phyloP scores from a whole-genome alignment of 441 rosid genomes.

The Francoa sonchifolia region DNA sequence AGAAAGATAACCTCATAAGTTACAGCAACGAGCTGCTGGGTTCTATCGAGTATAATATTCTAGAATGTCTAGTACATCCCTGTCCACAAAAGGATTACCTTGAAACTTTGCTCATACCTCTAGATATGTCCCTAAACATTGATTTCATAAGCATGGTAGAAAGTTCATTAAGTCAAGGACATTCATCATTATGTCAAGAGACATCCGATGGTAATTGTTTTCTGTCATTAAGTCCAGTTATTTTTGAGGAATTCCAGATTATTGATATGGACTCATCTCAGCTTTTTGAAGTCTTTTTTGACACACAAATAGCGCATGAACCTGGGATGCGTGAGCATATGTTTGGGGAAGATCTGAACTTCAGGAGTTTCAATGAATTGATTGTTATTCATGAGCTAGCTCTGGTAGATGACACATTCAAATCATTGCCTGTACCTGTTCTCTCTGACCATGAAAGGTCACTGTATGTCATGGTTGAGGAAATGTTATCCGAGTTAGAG shows the following conservation, averaged over 20 bases:
- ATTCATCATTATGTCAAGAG: constrained; percentile 18
- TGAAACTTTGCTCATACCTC: constrained; percentile 27
- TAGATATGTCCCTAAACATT: constrained; percentile 20
- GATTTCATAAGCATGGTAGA: constrained; percentile 44
- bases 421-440: constrained; percentile 67
- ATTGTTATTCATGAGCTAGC: constrained; percentile 66
- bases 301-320: constrained; percentile 25
- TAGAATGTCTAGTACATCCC: constrained; percentile 35
- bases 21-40: constrained; percentile 34
- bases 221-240: constrained; percentile 17
- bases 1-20: constrained; percentile 18
- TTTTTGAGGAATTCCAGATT: constrained; percentile 51
- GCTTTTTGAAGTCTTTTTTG: constrained; percentile 30
- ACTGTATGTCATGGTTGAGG: constrained; percentile 28
- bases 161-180: constrained; percentile 14
- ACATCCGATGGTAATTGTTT: constrained; percentile 17
- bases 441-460: constrained; percentile 35
- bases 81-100: constrained; percentile 29
- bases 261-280: constrained; percentile 37
- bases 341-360: constrained; percentile 48
- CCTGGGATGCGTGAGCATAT: constrained; percentile 32
- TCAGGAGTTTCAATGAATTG: constrained; percentile 59
- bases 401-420: constrained; percentile 60
- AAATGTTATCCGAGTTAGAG: constrained; percentile 33
- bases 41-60: constrained; percentile 23